These are phyloP conservation scores for Neonectria faginata DNA, from an alignment of 2,329 filamentous ascomycete species.

Conservation along the genomic window DNA sequence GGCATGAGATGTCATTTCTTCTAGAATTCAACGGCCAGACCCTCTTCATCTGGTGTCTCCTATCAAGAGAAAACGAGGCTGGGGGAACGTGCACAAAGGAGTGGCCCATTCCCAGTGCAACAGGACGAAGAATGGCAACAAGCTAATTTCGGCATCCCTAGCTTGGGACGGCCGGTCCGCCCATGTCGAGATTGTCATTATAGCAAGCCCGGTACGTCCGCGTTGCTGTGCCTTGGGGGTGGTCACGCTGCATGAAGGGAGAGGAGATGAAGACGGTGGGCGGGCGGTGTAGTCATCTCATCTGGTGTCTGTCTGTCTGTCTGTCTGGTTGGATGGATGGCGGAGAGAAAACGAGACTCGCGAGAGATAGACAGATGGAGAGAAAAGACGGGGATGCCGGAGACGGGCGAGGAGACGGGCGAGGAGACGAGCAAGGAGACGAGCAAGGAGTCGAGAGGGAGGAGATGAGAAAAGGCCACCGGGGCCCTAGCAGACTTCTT, in stretches of 20 bases:
- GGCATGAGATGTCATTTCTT: not conserved
- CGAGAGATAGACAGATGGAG: not conserved
- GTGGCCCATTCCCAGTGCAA: slow-evolving; percentile 44
- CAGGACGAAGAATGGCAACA: slow-evolving; percentile 38
- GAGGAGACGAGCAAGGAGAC: not conserved
- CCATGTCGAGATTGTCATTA: slow-evolving; percentile 28
- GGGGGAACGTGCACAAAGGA: slow-evolving; percentile 28
- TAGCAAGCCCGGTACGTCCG: slow-evolving; percentile 8
- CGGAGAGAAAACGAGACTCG: slow-evolving; percentile 3
- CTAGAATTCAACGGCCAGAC: not conserved
- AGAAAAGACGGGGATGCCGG: not conserved
- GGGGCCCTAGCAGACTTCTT: not conserved
- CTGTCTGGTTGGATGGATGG: not conserved
- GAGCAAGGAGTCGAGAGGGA: not conserved
- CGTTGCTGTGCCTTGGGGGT: not conserved
- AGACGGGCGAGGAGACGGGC: not conserved
- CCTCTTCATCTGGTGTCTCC: slow-evolving; percentile 1
- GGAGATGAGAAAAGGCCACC: slow-evolving; percentile 1
- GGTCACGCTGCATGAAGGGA: slow-evolving; percentile 10
- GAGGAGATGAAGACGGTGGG: slow-evolving; percentile 3
- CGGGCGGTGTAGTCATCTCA: not conserved
- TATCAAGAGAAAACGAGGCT: slow-evolving; percentile 16
- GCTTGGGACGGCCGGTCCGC: slow-evolving; percentile 32
- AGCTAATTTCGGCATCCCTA: slow-evolving; percentile 46
- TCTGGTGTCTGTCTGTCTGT: not conserved